These are phyloP conservation scores for Phyllosticta citriasiana DNA, from an alignment of 2,329 filamentous ascomycete species.

Conservation along the genomic window DNA sequence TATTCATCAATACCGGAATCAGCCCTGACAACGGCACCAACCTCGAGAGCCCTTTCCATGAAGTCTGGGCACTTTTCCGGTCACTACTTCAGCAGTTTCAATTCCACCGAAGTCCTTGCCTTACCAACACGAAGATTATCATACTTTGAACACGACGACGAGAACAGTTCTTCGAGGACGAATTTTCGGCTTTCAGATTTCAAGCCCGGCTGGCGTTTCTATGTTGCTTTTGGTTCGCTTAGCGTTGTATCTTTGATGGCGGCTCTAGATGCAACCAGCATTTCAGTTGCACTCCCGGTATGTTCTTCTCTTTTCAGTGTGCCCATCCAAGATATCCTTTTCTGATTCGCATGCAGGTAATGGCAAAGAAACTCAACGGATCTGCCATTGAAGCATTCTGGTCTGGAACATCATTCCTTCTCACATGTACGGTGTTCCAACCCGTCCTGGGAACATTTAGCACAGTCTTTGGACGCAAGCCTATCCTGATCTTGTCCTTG, in stretches of 20 bases:
- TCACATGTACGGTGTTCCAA: slow-evolving; percentile 32
- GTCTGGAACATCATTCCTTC: slow-evolving; percentile 30
- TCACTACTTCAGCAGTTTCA: background rate
- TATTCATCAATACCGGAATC: background rate
- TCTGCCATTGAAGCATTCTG: slow-evolving; percentile 34
- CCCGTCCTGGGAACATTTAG: slow-evolving; percentile 31
- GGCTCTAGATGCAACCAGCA: slow-evolving; percentile 55
- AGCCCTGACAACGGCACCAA: background rate
- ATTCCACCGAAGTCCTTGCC: background rate
- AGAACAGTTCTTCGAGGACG: background rate
- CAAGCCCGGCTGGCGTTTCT: slow-evolving; percentile 10
- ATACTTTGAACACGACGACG: background rate
- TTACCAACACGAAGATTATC: background rate
- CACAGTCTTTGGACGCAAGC: slow-evolving; percentile 31
- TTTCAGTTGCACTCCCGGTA: slow-evolving; percentile 49
- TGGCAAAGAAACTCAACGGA: slow-evolving; percentile 26
- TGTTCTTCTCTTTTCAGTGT: background rate
- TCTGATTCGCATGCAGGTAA: slow-evolving; percentile 19
- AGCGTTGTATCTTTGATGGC: slow-evolving; percentile 50
- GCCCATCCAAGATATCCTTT: background rate
- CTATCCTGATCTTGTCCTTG: slow-evolving; percentile 27
- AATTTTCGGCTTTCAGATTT: background rate
- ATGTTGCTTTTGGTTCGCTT: slow-evolving; percentile 39
- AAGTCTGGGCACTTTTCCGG: background rate
- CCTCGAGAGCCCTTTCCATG: background rate